phyloP scores from a whole-genome alignment of 2,329 filamentous ascomycete genomes.

The Xenoacremonium recifei region DNA sequence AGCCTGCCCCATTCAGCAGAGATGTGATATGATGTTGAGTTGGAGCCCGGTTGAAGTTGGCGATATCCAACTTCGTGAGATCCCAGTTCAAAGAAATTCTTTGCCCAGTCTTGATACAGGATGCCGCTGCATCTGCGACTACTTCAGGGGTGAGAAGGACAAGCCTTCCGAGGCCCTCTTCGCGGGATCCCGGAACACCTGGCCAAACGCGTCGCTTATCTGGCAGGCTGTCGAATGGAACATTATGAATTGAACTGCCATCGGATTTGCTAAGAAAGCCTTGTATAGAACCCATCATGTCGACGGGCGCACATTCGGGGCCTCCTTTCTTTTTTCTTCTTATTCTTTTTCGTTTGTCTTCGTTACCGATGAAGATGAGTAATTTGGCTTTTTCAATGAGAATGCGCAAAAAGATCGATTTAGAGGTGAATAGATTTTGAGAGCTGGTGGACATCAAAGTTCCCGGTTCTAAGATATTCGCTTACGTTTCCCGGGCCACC shows the following conservation, averaged over 20 bases:
- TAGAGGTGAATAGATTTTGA: too few relatives aligned
- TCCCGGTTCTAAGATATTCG: too few relatives aligned
- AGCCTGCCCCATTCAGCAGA: constrained; percentile 44
- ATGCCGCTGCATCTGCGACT: constrained; percentile 41
- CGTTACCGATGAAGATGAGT: too few relatives aligned
- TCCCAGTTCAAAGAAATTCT: constrained; percentile 55
- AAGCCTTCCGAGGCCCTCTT: constrained; percentile 53
- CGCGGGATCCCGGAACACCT: constrained; percentile 40
- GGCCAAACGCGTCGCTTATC: constrained; percentile 49
- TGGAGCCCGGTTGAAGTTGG: constrained; percentile 50
- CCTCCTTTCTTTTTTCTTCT: too few relatives aligned
- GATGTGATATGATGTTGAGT: constrained; percentile 50
- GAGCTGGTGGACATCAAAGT: too few relatives aligned
- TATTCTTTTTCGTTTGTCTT: too few relatives aligned
- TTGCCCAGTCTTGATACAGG: constrained; percentile 50
- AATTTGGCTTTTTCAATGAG: too few relatives aligned
- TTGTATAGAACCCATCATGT: constrained; percentile 7
- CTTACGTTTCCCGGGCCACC: too few relatives aligned
- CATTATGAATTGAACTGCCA: not conserved
- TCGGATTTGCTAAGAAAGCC: not conserved
- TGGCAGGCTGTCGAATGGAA: constrained; percentile 30
- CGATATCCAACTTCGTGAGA: constrained; percentile 53
- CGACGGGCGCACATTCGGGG: too few relatives aligned
- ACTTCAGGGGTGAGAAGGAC: constrained; percentile 53
- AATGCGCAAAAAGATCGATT: too few relatives aligned